These are phyloP conservation scores for Fusarium sambucinum DNA, from an alignment of 2,329 filamentous ascomycete genomes.

Conservation along the genomic window DNA sequence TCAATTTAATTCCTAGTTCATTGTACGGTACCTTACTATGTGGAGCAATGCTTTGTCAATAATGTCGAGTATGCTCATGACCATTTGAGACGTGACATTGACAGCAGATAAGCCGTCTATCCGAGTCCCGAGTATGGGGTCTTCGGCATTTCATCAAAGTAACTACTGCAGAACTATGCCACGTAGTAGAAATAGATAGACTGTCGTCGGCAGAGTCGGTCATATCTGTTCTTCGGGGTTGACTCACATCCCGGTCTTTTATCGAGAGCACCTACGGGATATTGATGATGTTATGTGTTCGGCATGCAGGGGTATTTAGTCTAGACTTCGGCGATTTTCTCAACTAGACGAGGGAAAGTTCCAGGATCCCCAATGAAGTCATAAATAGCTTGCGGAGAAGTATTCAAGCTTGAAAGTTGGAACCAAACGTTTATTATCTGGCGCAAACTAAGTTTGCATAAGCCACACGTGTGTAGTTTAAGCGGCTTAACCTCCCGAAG, in stretches of 20 bases:
- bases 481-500: constrained; percentile 32
- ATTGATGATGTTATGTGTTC: background rate
- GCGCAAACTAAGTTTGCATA: background rate
- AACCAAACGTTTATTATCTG: background rate
- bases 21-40: background rate
- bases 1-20: background rate
- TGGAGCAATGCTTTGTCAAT: background rate
- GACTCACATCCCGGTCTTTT: background rate
- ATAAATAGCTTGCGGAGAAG: constrained; percentile 4
- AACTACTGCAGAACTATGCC: background rate
- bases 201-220: background rate
- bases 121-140: background rate
- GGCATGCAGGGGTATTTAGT: background rate
- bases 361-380: background rate
- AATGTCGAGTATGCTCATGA: background rate
- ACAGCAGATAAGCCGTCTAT: constrained; percentile 1
- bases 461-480: constrained; percentile 2
- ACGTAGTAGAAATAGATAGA: background rate
- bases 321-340: background rate
- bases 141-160: background rate
- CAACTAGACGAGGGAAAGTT: background rate
- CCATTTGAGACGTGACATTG: background rate
- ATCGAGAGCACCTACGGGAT: background rate
- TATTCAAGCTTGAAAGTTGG: background rate
- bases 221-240: background rate